Percentiles rank a stretch among this genome's conserved stretches.
Conservation (phyloP, 306 rosid species). For the Glycyrrhiza uralensis region DNA sequence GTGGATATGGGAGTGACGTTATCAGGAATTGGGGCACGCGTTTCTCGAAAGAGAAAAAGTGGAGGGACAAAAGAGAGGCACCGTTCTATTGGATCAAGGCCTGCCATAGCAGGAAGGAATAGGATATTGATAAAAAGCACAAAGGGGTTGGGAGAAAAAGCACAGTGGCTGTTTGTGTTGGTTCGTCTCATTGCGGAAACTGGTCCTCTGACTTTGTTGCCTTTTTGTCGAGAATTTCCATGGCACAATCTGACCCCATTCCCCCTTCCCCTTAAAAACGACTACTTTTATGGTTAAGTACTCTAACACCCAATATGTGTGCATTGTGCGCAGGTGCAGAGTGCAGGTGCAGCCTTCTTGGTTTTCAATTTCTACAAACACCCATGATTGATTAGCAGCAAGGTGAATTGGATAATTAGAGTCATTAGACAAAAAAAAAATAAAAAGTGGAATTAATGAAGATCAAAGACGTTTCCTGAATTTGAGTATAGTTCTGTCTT, state of each 20-base stretch:
- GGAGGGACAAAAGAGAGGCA: constrained; percentile 42
- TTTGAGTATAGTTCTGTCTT: too few species aligned
- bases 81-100: constrained; percentile 49
- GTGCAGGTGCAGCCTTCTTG: constrained; percentile 12
- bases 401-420: too few species aligned
- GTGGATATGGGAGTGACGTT: constrained; percentile 85
- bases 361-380: not conserved
- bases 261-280: too few species aligned
- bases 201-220: constrained; percentile 59
- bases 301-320: not conserved
- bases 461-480: too few species aligned
- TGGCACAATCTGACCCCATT: constrained; percentile 45
- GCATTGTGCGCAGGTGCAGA: not conserved
- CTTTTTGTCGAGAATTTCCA: constrained; percentile 75
- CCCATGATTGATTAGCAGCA: not conserved
- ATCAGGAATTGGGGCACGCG: constrained; percentile 70
- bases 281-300: not conserved
- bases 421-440: too few species aligned
- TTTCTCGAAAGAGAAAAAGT: constrained; percentile 57
- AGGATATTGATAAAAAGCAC: not conserved
- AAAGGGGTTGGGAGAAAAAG: not conserved
- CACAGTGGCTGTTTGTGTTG: not conserved
- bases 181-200: constrained; percentile 38
- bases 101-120: constrained; percentile 15
- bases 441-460: too few species aligned